Conservation (phyloP, 495 filamentous ascomycete genomes). For the Aspergillus taichungensis region DNA sequence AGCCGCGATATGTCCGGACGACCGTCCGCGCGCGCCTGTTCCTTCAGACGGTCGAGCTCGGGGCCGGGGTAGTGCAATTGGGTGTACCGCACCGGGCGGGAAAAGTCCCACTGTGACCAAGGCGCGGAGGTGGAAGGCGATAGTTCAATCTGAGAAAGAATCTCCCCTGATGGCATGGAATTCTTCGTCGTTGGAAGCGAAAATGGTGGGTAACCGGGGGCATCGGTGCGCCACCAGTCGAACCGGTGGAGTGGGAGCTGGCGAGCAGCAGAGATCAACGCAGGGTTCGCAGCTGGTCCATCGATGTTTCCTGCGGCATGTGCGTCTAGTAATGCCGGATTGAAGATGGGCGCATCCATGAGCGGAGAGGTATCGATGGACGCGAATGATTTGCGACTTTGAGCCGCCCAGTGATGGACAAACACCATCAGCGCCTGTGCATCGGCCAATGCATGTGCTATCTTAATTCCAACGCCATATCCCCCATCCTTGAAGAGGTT, state of each 20-base stretch:
- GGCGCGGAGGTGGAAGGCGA: neutral
- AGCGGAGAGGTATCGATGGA: neutral
- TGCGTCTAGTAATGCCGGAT: neutral
- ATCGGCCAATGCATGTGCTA: slow-evolving; percentile 1
- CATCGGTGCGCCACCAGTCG: neutral
- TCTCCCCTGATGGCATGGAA: neutral
- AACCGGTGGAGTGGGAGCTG: neutral
- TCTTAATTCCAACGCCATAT: slow-evolving; percentile 1
- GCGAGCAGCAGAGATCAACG: neutral
- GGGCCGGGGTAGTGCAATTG: neutral
- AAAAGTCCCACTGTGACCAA: neutral
- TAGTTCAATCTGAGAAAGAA: neutral
- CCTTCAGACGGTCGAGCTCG: neutral
- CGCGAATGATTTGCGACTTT: neutral
- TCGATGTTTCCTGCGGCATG: neutral
- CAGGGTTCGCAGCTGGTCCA: neutral
- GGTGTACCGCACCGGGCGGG: neutral
- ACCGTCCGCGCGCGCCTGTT: neutral
- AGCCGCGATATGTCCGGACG: neutral
- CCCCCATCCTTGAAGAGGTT: slow-evolving; percentile 5
- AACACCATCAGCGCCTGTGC: slow-evolving; percentile 4
- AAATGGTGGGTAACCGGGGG: neutral
- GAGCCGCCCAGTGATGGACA: slow-evolving; percentile 1
- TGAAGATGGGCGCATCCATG: neutral
- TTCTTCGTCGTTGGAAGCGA: neutral